Evolutionary conservation across 73 alveolate genomes (phyloP).

Genomic region (Stentor roeselii): DNA sequence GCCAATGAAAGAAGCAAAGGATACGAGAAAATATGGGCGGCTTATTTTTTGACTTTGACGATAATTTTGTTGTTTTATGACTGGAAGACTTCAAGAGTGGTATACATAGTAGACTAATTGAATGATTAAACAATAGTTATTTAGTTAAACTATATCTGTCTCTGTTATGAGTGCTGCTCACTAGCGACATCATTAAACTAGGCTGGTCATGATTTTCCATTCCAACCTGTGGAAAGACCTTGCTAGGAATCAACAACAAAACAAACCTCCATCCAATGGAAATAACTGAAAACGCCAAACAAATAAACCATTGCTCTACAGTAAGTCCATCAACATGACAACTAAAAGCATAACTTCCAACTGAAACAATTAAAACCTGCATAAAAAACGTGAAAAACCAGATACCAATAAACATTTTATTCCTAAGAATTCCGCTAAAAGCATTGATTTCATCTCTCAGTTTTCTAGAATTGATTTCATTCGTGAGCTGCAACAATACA

Average conservation of each 20-base stretch:
- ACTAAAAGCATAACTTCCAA: constrained; percentile 65
- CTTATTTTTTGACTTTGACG: constrained; percentile 14
- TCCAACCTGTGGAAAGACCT: too few species aligned
- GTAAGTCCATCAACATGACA: constrained; percentile 63
- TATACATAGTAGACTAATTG: constrained; percentile 1
- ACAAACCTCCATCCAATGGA: too few species aligned
- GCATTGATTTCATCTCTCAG: constrained; percentile 82
- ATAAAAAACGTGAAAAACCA: constrained; percentile 48
- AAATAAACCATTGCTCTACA: too few species aligned
- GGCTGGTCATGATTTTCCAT: too few species aligned
- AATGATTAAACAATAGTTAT: too few species aligned
- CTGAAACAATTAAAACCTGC: constrained; percentile 58
- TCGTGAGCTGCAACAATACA: constrained; percentile 77
- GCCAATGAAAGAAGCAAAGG: constrained; percentile 28
- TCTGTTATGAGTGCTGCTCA: too few species aligned
- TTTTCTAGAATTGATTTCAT: constrained; percentile 75
- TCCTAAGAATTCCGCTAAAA: constrained; percentile 63
- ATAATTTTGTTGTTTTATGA: constrained; percentile 12
- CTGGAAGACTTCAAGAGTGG: constrained; percentile 12
- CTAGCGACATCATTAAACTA: too few species aligned
- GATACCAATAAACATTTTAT: constrained; percentile 55
- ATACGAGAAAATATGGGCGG: not conserved
- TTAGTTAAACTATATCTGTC: too few species aligned
- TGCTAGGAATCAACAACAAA: too few species aligned
- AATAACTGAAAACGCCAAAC: too few species aligned